Evolutionary conservation across 495 filamentous ascomycete species (phyloP), one percentile per base, ranked within the genome.

Genomic region (Cladorrhinum samala): DNA sequence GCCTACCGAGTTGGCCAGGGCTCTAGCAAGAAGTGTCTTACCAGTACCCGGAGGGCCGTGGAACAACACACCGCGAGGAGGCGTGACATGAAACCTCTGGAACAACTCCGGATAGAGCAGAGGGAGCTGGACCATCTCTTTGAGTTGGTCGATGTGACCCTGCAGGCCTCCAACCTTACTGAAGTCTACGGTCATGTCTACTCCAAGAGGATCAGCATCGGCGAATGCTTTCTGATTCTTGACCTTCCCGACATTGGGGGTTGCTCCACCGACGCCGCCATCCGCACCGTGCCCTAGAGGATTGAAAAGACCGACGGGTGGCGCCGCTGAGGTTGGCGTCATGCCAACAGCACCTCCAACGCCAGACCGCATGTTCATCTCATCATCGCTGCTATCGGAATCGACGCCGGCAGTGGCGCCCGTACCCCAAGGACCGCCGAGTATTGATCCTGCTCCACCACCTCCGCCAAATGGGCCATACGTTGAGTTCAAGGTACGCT

Each of bases 21-120:
- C 93, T 57, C 93, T 83, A 37, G 93, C 93, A 62, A 98, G 77
- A 20, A 97, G 76, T 6, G 93, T 98, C 74, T 98, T 98, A 79
- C 93, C 93, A 9, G 93, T 98, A 61, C 93, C 93, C 16, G 93
- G 93, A 48, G 93, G 93, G 9, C 93, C 93, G 69, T 97, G 92
- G 69, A 98, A 98, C 46, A 98, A 69, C 17, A 97, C 93, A 66
- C 93, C 93, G 20, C 94, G 83, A 16, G 93, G 93, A 19, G 93
- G 93, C 9, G 88, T 91, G 49, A 97, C 87, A 57, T 94, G 83
- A 72, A 96, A 95, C 43, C 83, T 84, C 54, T 81, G 76, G 70
- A 97, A 96, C n/a, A 97, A 80, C 65, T 98, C 93, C 0, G 93
- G 93, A 61, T 98, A 98, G 8, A 96, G 77, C 17, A 98, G 72